phyloP scores from a whole-genome alignment of 2,329 filamentous ascomycete species.

The Hypomyces rosellus region DNA sequence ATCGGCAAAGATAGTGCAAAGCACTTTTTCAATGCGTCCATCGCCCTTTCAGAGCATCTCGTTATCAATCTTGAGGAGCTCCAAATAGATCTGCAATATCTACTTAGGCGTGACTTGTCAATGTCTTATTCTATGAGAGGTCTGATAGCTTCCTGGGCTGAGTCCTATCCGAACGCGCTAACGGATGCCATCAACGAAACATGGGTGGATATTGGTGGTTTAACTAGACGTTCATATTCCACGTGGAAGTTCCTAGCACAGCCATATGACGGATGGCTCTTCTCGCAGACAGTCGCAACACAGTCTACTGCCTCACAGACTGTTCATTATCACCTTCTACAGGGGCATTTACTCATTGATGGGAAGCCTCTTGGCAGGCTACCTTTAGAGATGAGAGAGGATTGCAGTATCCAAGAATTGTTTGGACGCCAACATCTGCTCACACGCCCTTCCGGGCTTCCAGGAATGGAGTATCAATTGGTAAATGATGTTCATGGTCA shows the following conservation, averaged over 20 bases:
- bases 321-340: slow-evolving; percentile 28
- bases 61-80: slow-evolving; percentile 14
- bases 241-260: no score
- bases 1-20: neutral
- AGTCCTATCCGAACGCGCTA: neutral
- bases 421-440: slow-evolving; percentile 48
- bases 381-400: slow-evolving; percentile 42
- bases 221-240: no score
- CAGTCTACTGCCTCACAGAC: slow-evolving; percentile 7
- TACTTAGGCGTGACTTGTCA: slow-evolving; percentile 16
- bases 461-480: slow-evolving; percentile 46
- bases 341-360: slow-evolving; percentile 31
- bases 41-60: slow-evolving; percentile 21
- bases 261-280: no score
- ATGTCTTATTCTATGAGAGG: slow-evolving; percentile 8
- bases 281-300: no score
- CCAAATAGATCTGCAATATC: neutral
- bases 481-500: slow-evolving; percentile 17
- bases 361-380: slow-evolving; percentile 36
- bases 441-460: slow-evolving; percentile 45
- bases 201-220: slow-evolving; percentile 5
- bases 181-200: slow-evolving; percentile 14
- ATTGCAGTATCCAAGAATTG: slow-evolving; percentile 37
- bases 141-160: neutral
- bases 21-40: slow-evolving; percentile 18